Base-by-base conservation (phyloP, 495 filamentous ascomycete genomes). In the Geopyxis carbonaria region DNA sequence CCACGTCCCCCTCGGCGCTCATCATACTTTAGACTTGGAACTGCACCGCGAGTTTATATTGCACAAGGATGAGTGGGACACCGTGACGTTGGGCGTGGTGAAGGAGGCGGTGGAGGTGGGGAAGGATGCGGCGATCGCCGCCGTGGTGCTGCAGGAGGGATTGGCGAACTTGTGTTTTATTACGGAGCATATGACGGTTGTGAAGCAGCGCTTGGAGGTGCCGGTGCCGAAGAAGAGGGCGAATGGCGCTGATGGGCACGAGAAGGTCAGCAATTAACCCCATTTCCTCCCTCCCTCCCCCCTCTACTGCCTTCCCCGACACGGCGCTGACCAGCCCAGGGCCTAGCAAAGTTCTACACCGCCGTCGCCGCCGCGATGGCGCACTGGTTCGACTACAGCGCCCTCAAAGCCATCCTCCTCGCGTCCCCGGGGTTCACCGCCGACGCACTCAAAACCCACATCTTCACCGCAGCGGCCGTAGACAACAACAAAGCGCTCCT, bases 161-260 rank as follows among this genome's bases (percentile, higher is more conserved):
- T 45, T 91, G 24, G 86, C 91, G 35, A 87, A 93, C 63, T 79
- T 97, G 39, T 93, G 84, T 57, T 68, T 93, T 14, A 82, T 97
- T 45, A 91, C 85, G 8, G 83, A 93, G 41, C 76, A 80, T 53
- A 84, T 84, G 45, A 95, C 87, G 2, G 66, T 94, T 45, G 57
- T 93, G 43, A 77, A 82, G 57, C 84, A 93, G 52, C 70, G 78
- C 38, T 70, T 95, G n/a, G 83, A 93, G 57, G 73, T 74, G 51
- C 65, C 69, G 1, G 72, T 95, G 21, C 83, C 89, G 10, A 71
- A 75, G 55, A 95, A 94, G 61, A 68, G 78, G 34, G 61, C 65
- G 42, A 53, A 66, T 34, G 57, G 65, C 44, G 47, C 65, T 43
- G 58, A 61, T 10, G 77, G 79, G 42, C 75, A 83, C 58, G 72